Percentiles rank a stretch among this genome's conserved stretches.
Conservation (phyloP, 129 eudicot genomes). For the sunflower (Helianthus annuus) region HanXRQr2.0-SUNRISE NC_035449.2:191471393-191471892, state of each 20-base stretch:
- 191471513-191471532: slow-evolving; percentile 78
- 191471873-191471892: too few species aligned
- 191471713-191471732: slow-evolving; percentile 66
- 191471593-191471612: slow-evolving; percentile 59
- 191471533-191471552: slow-evolving; percentile 66
- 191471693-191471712: slow-evolving; percentile 51
- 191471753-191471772: slow-evolving; percentile 85
- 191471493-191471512: slow-evolving; percentile 64
- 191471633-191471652: slow-evolving; percentile 89
- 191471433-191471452: slow-evolving; percentile 85
- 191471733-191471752: slow-evolving; percentile 73
- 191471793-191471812: slow-evolving; percentile 58
- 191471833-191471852: neutral
- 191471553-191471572: slow-evolving; percentile 61
- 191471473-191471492: slow-evolving; percentile 78
- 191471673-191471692: slow-evolving; percentile 47
- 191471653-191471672: slow-evolving; percentile 56
- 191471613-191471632: slow-evolving; percentile 56
- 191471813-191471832: slow-evolving; percentile 75
- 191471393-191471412: slow-evolving; percentile 76
- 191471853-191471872: neutral
- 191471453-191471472: slow-evolving; percentile 75
- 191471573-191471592: slow-evolving; percentile 79
- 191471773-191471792: slow-evolving; percentile 59
- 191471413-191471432: slow-evolving; percentile 68